Evolutionary conservation across 106 monocot genomes (phyloP).

Genomic region (Agapanthus africanus): DNA sequence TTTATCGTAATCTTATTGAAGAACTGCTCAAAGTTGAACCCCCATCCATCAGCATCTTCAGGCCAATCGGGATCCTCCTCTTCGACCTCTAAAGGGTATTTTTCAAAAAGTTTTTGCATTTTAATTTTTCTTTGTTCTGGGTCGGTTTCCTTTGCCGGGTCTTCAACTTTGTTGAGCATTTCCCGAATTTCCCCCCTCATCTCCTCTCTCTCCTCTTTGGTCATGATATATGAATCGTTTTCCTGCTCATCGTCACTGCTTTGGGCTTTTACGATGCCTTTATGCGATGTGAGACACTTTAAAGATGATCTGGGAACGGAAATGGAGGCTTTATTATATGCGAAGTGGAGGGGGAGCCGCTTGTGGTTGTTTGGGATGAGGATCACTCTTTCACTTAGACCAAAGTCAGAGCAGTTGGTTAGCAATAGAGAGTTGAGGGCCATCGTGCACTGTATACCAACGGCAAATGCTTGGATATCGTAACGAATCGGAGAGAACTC

Average conservation of each 20-base stretch:
- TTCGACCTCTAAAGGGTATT: constrained; percentile 73
- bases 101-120: constrained; percentile 56
- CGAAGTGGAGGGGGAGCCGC: neutral
- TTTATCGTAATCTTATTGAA: constrained; percentile 89
- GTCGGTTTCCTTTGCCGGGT: constrained; percentile 51
- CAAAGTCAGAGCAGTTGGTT: neutral
- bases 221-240: constrained; percentile 34
- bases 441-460: neutral
- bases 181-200: constrained; percentile 67
- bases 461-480: no score
- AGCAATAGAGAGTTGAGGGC: neutral
- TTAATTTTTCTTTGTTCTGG: constrained; percentile 46
- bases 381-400: no score
- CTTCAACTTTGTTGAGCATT: constrained; percentile 38
- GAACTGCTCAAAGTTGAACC: constrained; percentile 80
- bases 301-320: neutral
- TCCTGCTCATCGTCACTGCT: constrained; percentile 18
- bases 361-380: neutral
- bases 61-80: constrained; percentile 94
- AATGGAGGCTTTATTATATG: neutral
- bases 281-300: neutral
- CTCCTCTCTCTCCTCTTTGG: constrained; percentile 48
- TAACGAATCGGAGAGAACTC: neutral
- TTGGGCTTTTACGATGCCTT: neutral
- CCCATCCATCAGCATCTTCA: constrained; percentile 78